Evolutionary conservation across 225 moss, liverwort and hornwort genomes (phyloP), one percentile per base, ranked within the genome.

Genomic region (Physcomitrium patens): DNA sequence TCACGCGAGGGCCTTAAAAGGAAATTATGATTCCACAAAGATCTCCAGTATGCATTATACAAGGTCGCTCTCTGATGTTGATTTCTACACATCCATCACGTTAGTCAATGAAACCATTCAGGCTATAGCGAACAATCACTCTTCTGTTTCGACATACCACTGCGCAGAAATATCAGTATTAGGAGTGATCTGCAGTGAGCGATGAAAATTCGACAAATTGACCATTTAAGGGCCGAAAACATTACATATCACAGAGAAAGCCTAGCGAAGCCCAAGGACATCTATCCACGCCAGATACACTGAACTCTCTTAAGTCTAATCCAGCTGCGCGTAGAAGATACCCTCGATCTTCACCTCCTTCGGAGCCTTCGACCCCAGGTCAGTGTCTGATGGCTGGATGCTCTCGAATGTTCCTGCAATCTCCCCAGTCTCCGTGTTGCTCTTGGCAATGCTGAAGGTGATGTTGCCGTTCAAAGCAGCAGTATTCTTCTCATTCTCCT

Each of bases 281-380:
- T 69, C 60, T 53, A 73, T 54, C 54, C 37, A 66, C 68, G 67
- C 45, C 26, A 17, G 14, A 12, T 2, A 10, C 10, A 12, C 17
- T 49, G 18, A 8, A 57, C 15, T 46, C 2, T 42, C 60, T 16
- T 27, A 48, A 51, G 60, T 27, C 81, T 81, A 91, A 37, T 88
- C 90, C 1, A 93, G 0, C 85, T 88, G 92, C 14, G 48, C 92
- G 42, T 93, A 93, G 76, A 84, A 93, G 54, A 93, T 86, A 28
- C 92, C 92, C 76, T 83, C 79, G 24, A 93, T 93, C 81, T 87
- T 93, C 26, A 93, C 88, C 24, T 93, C 92, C 86, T 93, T 93
- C 60, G 92, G 92, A 1, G 86, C 85, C 78, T 93, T 93, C 58
- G 92, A 90, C 2, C 92, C 92, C 78, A 93, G 75, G 72, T 93